These are phyloP conservation scores for Aurantiochytrium sp. DNA, from an alignment of 108 stramenopile genomes.

Conservation along the genomic window DNA sequence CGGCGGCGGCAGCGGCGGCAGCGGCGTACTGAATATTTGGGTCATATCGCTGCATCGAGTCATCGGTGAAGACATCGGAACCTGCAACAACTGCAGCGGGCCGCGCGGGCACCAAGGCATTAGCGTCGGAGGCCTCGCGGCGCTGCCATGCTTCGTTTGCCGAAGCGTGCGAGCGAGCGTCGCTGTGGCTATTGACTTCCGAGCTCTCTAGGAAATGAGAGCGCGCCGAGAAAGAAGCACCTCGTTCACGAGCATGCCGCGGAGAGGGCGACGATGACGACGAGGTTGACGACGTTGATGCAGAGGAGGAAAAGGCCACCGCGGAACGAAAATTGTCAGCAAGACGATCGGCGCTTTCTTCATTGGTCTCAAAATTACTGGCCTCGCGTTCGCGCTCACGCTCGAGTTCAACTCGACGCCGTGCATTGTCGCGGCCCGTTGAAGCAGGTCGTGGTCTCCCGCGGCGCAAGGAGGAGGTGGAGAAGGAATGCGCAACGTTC, in stretches of 20 bases:
- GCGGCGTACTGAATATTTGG: not conserved
- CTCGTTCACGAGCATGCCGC: too few relatives aligned
- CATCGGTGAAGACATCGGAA: too few relatives aligned
- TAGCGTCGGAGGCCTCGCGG: too few relatives aligned
- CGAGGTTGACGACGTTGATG: not conserved
- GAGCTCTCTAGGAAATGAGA: too few relatives aligned
- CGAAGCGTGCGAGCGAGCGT: too few relatives aligned
- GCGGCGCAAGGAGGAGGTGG: not conserved
- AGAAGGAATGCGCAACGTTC: not conserved
- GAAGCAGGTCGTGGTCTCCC: not conserved
- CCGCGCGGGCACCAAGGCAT: too few relatives aligned
- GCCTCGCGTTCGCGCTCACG: not conserved
- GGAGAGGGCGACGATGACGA: not conserved
- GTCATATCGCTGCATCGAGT: not conserved
- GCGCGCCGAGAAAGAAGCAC: too few relatives aligned
- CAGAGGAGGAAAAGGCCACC: not conserved
- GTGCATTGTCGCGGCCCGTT: not conserved
- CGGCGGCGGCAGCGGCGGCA: not conserved
- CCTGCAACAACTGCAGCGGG: too few relatives aligned
- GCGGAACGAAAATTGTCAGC: not conserved
- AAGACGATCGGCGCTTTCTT: not conserved
- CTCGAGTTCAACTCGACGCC: not conserved
- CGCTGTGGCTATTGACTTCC: too few relatives aligned
- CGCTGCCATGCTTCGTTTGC: too few relatives aligned
- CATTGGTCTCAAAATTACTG: not conserved